These are phyloP conservation scores for Ophiostoma himal-ulmi DNA, from an alignment of 2,329 filamentous ascomycete species.

Conservation along the genomic window DNA sequence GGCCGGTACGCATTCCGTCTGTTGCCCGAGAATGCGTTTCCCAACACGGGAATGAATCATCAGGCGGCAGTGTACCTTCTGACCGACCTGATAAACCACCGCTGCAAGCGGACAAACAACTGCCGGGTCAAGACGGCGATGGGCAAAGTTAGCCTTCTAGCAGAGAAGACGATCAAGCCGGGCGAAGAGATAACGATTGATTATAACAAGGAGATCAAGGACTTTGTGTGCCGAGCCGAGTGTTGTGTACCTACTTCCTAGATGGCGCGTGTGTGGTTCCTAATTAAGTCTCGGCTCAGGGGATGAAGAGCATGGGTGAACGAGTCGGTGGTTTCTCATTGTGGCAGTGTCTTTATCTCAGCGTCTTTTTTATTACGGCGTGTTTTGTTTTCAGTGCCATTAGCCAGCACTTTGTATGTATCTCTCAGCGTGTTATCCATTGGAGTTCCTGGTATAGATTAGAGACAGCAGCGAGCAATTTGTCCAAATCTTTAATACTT, in stretches of 20 bases:
- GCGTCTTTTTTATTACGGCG: background rate
- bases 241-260: constrained; percentile 21
- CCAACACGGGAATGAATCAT: constrained; percentile 19
- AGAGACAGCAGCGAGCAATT: background rate
- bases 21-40: constrained; percentile 19
- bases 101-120: constrained; percentile 31
- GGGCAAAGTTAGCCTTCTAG: constrained; percentile 28
- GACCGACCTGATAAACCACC: constrained; percentile 34
- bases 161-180: constrained; percentile 29
- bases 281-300: background rate
- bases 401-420: background rate
- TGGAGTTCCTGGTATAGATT: background rate
- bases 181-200: constrained; percentile 37
- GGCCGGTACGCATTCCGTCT: constrained; percentile 28
- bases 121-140: constrained; percentile 28
- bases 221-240: constrained; percentile 31
- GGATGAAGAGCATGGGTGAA: background rate
- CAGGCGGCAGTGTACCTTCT: constrained; percentile 27
- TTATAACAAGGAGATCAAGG: constrained; percentile 32
- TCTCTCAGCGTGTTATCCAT: background rate
- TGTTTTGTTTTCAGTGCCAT: background rate
- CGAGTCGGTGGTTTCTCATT: background rate
- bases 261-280: background rate
- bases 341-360: background rate
- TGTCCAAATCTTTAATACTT: no score